These are phyloP conservation scores for Lotmaria passim DNA, from an alignment of 208 protist species.

Conservation along the genomic window DNA sequence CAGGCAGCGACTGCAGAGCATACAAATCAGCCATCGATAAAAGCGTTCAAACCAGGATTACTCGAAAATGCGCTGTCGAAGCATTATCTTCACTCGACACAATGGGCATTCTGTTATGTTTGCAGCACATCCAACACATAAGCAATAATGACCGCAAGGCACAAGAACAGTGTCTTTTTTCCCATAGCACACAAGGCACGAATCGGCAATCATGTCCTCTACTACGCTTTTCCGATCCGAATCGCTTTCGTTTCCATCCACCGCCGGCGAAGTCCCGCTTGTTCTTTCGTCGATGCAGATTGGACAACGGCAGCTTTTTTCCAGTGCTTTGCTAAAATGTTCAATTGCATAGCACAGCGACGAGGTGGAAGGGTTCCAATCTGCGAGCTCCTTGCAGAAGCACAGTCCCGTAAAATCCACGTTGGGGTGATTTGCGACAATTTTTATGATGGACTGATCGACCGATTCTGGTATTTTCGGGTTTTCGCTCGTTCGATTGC, in stretches of 20 bases:
- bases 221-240: constrained; percentile 12
- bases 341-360: constrained; percentile 41
- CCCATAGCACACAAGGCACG: constrained; percentile 52
- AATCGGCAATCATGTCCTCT: constrained; percentile 22
- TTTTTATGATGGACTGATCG: constrained; percentile 30
- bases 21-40: too few relatives aligned
- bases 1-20: too few relatives aligned
- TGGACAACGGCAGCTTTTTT: constrained; percentile 45
- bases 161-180: constrained; percentile 55
- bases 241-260: not conserved
- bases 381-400: constrained; percentile 48
- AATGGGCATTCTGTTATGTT: constrained; percentile 59
- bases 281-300: constrained; percentile 46
- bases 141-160: constrained; percentile 64
- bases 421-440: constrained; percentile 52
- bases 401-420: constrained; percentile 66
- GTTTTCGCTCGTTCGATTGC: constrained; percentile 28
- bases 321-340: constrained; percentile 32
- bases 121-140: constrained; percentile 50
- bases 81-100: constrained; percentile 50
- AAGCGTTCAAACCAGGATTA: too few relatives aligned
- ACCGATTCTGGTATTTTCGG: constrained; percentile 20
- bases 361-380: constrained; percentile 51
- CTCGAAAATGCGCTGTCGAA: constrained; percentile 46
- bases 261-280: not conserved